Percentiles rank a stretch among this genome's conserved stretches.
Evolutionary conservation across 2,329 filamentous ascomycete species (phyloP).

Genomic region (Claviceps spartinae): DNA sequence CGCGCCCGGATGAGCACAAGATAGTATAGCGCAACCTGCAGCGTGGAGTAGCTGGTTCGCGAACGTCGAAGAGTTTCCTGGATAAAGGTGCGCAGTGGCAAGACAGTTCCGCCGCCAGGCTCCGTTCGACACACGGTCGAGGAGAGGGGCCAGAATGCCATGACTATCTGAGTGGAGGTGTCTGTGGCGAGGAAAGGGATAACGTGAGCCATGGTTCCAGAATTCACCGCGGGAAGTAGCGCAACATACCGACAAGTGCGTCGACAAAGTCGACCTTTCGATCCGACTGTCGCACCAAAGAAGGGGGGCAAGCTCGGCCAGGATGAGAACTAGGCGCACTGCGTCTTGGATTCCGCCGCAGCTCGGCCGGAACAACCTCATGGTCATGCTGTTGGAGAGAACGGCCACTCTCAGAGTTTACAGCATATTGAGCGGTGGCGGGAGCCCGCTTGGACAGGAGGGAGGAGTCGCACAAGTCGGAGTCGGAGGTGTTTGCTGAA

Average conservation of each 20-base stretch:
- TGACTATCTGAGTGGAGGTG: constrained; percentile 92
- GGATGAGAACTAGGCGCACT: constrained; percentile 40
- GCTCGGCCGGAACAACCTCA: constrained; percentile 43
- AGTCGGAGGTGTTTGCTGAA: constrained; percentile 47
- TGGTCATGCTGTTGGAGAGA: constrained; percentile 19
- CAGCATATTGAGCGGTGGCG: constrained; percentile 10
- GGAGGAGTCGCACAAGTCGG: constrained; percentile 32
- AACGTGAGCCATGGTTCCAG: not conserved
- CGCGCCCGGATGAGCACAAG: constrained; percentile 85
- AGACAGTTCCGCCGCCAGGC: constrained; percentile 57
- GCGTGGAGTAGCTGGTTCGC: constrained; percentile 89
- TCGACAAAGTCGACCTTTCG: constrained; percentile 93
- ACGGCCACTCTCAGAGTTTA: constrained; percentile 11
- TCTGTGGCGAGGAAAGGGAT: constrained; percentile 40
- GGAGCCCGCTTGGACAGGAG: constrained; percentile 19
- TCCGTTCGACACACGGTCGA: constrained; percentile 66
- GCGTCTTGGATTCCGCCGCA: constrained; percentile 51
- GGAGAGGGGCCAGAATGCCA: constrained; percentile 91
- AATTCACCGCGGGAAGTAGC: constrained; percentile 8
- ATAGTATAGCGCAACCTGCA: constrained; percentile 95
- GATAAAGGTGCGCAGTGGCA: constrained; percentile 90
- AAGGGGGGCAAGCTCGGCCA: constrained; percentile 52
- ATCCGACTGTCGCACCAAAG: constrained; percentile 74
- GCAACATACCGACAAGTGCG: constrained; percentile 84
- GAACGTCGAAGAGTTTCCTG: constrained; percentile 93